Evolutionary conservation across 1,284 basidiomycete genomes (phyloP).

Genomic region (Ganoderma lucidum): DNA sequence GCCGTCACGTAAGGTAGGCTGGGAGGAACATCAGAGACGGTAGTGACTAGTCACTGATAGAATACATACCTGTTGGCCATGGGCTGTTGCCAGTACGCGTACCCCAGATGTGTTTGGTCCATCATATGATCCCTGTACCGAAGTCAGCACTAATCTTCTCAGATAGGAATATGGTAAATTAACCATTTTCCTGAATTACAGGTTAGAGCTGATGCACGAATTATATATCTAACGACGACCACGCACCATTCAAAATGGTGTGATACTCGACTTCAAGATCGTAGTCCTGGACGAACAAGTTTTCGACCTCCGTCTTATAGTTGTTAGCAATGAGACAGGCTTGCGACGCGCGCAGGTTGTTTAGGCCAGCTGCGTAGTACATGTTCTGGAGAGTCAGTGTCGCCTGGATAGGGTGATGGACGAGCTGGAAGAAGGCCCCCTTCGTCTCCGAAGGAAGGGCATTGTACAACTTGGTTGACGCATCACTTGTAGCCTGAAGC

Average conservation of each 20-base stretch:
- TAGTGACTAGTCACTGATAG: neutral
- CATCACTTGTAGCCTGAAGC: constrained; percentile 56
- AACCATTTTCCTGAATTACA: constrained; percentile 56
- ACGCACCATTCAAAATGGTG: constrained; percentile 59
- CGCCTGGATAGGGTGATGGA: constrained; percentile 69
- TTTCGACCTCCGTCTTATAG: constrained; percentile 60
- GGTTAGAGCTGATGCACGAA: neutral
- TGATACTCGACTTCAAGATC: constrained; percentile 68
- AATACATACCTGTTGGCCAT: constrained; percentile 62
- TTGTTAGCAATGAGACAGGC: constrained; percentile 68
- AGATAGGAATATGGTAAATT: neutral
- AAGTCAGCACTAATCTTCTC: neutral
- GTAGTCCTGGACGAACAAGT: constrained; percentile 66
- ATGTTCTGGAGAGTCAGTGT: constrained; percentile 64
- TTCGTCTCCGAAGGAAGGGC: constrained; percentile 52
- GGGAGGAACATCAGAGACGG: constrained; percentile 12
- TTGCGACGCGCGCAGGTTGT: constrained; percentile 70
- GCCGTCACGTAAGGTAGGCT: constrained; percentile 65
- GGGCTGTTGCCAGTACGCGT: constrained; percentile 77
- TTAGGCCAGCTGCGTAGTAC: constrained; percentile 64
- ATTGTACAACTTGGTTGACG: constrained; percentile 66
- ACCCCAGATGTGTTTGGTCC: constrained; percentile 71
- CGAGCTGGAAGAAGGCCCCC: constrained; percentile 72
- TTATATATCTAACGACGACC: neutral
- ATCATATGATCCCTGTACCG: constrained; percentile 58